Conservation (phyloP, 441 rosid species). For the Bocquillonia castaneifolia region DNA sequence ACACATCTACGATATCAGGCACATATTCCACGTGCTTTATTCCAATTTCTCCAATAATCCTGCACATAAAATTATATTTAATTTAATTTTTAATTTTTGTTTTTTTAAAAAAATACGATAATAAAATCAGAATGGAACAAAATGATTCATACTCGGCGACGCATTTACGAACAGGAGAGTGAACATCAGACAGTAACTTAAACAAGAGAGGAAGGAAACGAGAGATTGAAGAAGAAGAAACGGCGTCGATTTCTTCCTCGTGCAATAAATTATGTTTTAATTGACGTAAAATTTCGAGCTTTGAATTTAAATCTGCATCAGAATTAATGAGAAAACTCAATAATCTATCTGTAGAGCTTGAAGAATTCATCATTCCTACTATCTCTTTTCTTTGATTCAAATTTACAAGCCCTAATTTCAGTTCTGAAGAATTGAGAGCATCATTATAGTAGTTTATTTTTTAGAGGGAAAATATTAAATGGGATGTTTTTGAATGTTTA, state of each 20-base stretch:
- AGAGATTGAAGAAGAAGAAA: conserved; percentile 30
- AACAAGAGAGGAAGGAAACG: conserved; percentile 72
- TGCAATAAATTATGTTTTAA: conserved; percentile 43
- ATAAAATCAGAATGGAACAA: neutral
- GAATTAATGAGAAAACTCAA: conserved; percentile 47
- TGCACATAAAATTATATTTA: conserved; percentile 23
- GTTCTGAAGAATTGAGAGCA: neutral
- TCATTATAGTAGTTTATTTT: neutral
- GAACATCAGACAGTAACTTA: conserved; percentile 65
- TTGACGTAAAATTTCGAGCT: conserved; percentile 62
- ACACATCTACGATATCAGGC: conserved; percentile 73
- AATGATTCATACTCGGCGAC: conserved; percentile 55
- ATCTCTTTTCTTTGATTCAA: conserved; percentile 14
- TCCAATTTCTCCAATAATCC: conserved; percentile 87
- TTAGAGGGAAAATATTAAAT: neutral
- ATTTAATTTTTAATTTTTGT: neutral
- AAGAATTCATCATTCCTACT: conserved; percentile 54
- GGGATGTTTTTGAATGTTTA: neutral
- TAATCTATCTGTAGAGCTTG: conserved; percentile 48
- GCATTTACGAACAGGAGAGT: conserved; percentile 76
- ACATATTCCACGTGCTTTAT: conserved; percentile 61
- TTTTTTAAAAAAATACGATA: neutral
- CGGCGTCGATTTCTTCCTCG: conserved; percentile 35
- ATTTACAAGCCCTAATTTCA: conserved; percentile 10
- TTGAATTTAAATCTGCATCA: conserved; percentile 57